A percentile compares a stretch with the other conserved stretches of the same genome.
These are phyloP conservation scores for Amylostereum chailletii DNA, from an alignment of 1,284 basidiomycete species.

Conservation along the genomic window DNA sequence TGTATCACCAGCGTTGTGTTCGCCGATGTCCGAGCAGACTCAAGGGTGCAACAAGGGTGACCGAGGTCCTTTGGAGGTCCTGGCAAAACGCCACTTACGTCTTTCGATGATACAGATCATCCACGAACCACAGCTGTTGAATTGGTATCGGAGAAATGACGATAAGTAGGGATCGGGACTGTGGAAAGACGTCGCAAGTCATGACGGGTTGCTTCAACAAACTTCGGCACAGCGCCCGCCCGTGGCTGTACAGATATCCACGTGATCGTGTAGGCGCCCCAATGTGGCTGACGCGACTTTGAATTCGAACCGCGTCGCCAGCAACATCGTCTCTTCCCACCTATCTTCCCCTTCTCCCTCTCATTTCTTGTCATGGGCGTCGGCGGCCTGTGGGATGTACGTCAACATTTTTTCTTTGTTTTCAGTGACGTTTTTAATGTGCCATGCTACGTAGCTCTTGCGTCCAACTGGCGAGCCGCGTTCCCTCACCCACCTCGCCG, in stretches of 20 bases:
- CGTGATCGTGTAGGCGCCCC: neutral
- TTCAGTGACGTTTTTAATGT: neutral
- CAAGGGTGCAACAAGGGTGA: no score
- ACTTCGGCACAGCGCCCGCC: no score
- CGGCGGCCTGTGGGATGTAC: constrained; percentile 26
- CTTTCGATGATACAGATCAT: no score
- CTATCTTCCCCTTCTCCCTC: neutral
- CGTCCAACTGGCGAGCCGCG: constrained; percentile 52
- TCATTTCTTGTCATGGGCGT: neutral
- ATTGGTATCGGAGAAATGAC: no score
- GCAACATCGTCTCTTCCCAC: neutral
- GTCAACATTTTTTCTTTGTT: constrained; percentile 31
- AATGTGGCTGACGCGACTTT: neutral
- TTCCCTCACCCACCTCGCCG: constrained; percentile 61
- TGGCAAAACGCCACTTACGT: no score
- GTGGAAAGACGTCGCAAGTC: no score
- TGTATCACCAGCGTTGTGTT: no score
- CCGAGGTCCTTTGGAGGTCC: no score
- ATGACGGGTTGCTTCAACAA: no score
- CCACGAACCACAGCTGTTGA: no score
- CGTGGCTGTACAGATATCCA: neutral
- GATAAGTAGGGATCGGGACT: no score
- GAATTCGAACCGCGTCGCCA: neutral
- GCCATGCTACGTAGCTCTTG: constrained; percentile 39
- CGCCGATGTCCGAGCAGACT: no score